Base-by-base conservation (phyloP, 345 rosid species). In the Murraya koenigii region DNA sequence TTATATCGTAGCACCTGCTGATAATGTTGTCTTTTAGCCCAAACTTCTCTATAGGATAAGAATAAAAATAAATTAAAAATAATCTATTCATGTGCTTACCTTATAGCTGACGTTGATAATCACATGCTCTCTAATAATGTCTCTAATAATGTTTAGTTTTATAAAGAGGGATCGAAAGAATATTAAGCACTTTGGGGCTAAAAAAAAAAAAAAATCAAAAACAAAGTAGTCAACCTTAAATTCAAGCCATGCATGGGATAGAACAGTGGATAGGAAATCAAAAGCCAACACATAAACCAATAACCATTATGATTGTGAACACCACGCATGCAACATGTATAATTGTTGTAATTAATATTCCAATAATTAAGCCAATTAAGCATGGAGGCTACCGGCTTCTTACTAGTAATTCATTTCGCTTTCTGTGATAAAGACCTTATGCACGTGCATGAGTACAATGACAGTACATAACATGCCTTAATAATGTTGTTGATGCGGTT, bases 351-450 rank as follows among this genome's bases (percentile, higher is more conserved):
- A 52, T 52, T 52, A 52, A 17, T 52, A 58, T 72, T 10, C 58
- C 58, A 28, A 54, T 6, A 49, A 33, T 71, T n/a, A 30, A 55
- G 47, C 20, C 58, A 71, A 8, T 35, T 71, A 72, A 56, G 75
- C 76, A 58, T 72, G 76, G 54, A 72, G 17, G 23, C 56, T 41
- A 30, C 58, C 22, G 75, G 47, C 20, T 69, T 69, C 73, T 69
- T 49, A 20, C 32, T 38, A n/a, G n/a, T n/a, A 38, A 38, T 3
- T 69, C 47, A 33, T 26, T 44, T 25, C 13, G 41, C 25, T 54
- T 39, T 49, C 23, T 49, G 73, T 44, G 49, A 44, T 44, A 13
- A 69, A 49, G 39, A 49, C 30, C 30, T 13, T 4, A 19, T 49
- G 61, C 49, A 72, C 56, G 17, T 52, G 56, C 44, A 65, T 65